Evolutionary conservation across 2,329 filamentous ascomycete species (phyloP).

Genomic region (Botrytis aclada): DNA sequence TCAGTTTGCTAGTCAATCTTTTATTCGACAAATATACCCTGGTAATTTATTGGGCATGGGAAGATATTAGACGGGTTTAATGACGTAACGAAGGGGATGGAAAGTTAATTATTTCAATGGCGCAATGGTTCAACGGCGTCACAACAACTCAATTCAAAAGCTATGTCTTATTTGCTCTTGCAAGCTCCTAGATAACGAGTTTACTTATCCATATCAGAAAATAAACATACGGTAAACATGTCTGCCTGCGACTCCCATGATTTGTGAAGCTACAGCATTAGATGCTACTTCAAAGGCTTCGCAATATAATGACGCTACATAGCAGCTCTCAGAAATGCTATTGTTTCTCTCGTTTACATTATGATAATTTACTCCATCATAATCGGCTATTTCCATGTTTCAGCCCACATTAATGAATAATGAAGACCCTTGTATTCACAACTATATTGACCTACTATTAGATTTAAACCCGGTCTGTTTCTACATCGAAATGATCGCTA

Average conservation of each 20-base stretch:
- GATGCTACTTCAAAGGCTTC: neutral
- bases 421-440: no score
- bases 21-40: neutral
- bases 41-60: no score
- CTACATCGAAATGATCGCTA: accelerated
- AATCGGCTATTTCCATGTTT: no score
- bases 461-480: no score
- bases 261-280: neutral
- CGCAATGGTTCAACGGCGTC: neutral
- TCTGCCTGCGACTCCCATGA: neutral
- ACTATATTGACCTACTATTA: no score
- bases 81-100: neutral
- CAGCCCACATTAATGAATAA: no score
- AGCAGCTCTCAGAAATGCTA: neutral
- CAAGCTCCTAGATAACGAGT: neutral
- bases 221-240: accelerated
- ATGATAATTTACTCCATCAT: no score
- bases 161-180: neutral
- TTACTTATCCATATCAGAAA: neutral
- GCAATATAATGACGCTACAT: neutral
- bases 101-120: accelerated
- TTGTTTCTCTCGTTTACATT: no score
- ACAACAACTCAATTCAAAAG: no score
- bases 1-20: neutral
- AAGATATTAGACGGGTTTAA: neutral